Evolutionary conservation across 441 rosid genomes (phyloP), one percentile per base, ranked within the genome.

Genomic region (Gossypium lobatum): DNA sequence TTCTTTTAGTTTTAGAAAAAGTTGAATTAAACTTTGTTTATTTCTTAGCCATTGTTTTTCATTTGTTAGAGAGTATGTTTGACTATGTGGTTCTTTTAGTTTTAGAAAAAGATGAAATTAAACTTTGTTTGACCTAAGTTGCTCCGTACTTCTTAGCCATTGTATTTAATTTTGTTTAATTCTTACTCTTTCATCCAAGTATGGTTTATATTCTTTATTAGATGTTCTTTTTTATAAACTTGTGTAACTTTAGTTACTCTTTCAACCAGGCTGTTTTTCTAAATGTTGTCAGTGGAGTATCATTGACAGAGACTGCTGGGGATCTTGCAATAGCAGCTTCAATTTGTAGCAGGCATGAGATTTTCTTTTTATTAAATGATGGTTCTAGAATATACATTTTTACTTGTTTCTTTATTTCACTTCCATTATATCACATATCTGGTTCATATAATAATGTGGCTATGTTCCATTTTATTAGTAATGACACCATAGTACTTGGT

Each of bases 321-420:
- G 98, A 92, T 79, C 91, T 94, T 79, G 97, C 97, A 71, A 80
- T 94, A 82, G 98, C 97, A 73, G 96, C 95, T 81, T 93, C 98
- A 53, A 89, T 94, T 37, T 94, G 97, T 80, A 94, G 97, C 81
- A 93, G 98, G 98, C 78, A 76, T 55, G 80, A 67, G 28, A 45
- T 52, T 52, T 52, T 17, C 6, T 48, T 28, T 26, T 50, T 37
- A 37, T 3, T 21, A 17, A 5, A 21, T 64, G 23, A n/a, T 31
- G 18, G 6, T 57, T 13, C 45, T 18, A n/a, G 16, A 72, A 10
- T 46, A 34, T 50, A 53, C 16, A 14, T 2, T 34, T 45, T 25
- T 23, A 26, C 54, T 53, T 5, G 39, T 57, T 59, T 42, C 34
- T 64, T 8, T n/a, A 11, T 2, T 70, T 16, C 52, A 14, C 7